phyloP scores from a whole-genome alignment of 768 basidiomycete genomes.

The Cyclocybe aegerita region DNA sequence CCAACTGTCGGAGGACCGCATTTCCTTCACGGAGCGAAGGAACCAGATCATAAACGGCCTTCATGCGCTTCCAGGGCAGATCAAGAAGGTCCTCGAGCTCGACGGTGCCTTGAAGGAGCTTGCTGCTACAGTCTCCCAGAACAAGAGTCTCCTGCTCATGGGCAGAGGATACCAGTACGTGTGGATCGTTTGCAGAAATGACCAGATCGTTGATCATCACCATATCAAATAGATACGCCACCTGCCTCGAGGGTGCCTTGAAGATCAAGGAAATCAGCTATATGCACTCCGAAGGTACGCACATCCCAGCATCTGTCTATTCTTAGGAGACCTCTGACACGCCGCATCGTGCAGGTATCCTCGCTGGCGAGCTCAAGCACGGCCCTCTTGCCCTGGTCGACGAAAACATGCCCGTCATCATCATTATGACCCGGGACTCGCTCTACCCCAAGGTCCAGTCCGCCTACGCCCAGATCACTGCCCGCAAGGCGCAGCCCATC shows the following conservation, averaged over 20 bases:
- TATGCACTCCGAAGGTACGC: slow-evolving; percentile 74
- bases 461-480: slow-evolving; percentile 95
- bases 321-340: slow-evolving; percentile 4
- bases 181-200: neutral
- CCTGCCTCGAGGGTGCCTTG: slow-evolving; percentile 95
- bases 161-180: slow-evolving; percentile 94
- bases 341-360: slow-evolving; percentile 56
- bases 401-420: slow-evolving; percentile 98
- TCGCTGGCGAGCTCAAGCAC: slow-evolving; percentile 98
- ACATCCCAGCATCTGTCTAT: neutral
- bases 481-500: slow-evolving; percentile 93
- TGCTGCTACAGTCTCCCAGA: slow-evolving; percentile 75
- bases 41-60: slow-evolving; percentile 93
- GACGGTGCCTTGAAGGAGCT: slow-evolving; percentile 80
- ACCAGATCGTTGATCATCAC: slow-evolving; percentile 4
- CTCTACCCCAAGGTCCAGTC: slow-evolving; percentile 98
- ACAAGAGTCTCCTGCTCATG: slow-evolving; percentile 93
- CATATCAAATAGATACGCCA: slow-evolving; percentile 64
- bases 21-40: slow-evolving; percentile 87
- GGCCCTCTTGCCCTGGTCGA: slow-evolving; percentile 97
- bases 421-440: slow-evolving; percentile 99
- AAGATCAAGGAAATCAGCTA: slow-evolving; percentile 99
- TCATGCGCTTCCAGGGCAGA: slow-evolving; percentile 86
- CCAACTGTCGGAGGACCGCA: slow-evolving; percentile 95
- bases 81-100: slow-evolving; percentile 80